These are phyloP conservation scores for Pouteria campechiana DNA, from an alignment of 179 eudicot species.

Conservation along the genomic window DNA sequence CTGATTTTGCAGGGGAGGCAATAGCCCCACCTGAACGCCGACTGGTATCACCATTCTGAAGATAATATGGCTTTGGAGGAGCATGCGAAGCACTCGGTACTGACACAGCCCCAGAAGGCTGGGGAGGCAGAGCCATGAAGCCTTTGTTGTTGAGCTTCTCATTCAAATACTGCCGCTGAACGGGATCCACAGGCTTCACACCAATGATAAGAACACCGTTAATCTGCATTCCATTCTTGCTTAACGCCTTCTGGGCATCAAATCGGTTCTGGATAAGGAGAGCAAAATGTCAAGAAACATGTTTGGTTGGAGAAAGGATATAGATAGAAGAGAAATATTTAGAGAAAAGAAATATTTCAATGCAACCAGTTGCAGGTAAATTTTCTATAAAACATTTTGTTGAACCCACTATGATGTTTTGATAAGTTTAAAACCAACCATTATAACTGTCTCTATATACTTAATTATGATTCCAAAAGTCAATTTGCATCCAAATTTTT, in stretches of 20 bases:
- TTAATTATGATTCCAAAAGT: too few species aligned
- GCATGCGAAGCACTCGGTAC: constrained; percentile 31
- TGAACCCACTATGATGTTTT: too few species aligned
- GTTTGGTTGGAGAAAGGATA: neutral
- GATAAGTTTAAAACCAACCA: too few species aligned
- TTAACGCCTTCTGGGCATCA: constrained; percentile 89
- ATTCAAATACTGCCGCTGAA: constrained; percentile 58
- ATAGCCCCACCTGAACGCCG: constrained; percentile 55
- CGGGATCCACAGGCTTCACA: constrained; percentile 77
- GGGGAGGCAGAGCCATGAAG: constrained; percentile 60
- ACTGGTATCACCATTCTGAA: constrained; percentile 46
- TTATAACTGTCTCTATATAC: too few species aligned
- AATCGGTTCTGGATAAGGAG: constrained; percentile 58
- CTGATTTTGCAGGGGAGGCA: constrained; percentile 83
- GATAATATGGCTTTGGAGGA: constrained; percentile 34
- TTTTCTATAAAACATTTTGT: too few species aligned
- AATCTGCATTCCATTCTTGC: constrained; percentile 77
- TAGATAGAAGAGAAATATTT: too few species aligned
- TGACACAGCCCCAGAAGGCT: constrained; percentile 28
- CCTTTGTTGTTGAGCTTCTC: constrained; percentile 77
- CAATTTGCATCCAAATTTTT: too few species aligned
- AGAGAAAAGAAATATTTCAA: too few species aligned
- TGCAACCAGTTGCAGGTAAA: too few species aligned
- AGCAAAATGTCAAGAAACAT: neutral
- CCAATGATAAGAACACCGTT: constrained; percentile 85